phyloP scores from a whole-genome alignment of 139 green algal species.

The Chlorella sorokiniana region DNA sequence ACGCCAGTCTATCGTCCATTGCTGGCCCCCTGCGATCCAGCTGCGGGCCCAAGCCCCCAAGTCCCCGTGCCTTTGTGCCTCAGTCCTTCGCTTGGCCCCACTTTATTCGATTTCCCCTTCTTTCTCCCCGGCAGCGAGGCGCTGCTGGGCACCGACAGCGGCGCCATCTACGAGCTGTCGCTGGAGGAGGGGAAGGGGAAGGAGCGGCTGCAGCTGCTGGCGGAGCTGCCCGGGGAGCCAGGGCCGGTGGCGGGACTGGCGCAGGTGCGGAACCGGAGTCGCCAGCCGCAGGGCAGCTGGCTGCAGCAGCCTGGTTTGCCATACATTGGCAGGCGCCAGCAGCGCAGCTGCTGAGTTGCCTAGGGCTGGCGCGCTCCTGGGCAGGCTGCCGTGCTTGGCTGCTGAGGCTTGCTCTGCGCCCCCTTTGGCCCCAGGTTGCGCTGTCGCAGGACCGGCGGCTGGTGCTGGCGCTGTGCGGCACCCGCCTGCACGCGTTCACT shows the following conservation, averaged over 20 bases:
- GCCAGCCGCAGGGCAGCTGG: too few species aligned
- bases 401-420: too few species aligned
- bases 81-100: neutral
- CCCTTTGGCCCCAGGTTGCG: slow-evolving; percentile 11
- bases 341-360: too few species aligned
- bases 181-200: slow-evolving; percentile 64
- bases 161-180: slow-evolving; percentile 54
- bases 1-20: too few species aligned
- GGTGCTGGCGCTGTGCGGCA: slow-evolving; percentile 65
- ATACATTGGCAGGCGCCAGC: too few species aligned
- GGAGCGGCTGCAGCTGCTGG: slow-evolving; percentile 42
- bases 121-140: slow-evolving; percentile 46
- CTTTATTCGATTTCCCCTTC: neutral
- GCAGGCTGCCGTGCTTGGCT: too few species aligned
- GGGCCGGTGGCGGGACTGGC: slow-evolving; percentile 43
- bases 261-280: neutral
- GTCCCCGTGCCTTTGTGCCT: too few species aligned
- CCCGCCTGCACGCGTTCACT: slow-evolving; percentile 65
- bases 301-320: too few species aligned
- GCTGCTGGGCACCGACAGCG: slow-evolving; percentile 69
- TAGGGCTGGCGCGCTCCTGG: too few species aligned
- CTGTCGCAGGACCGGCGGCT: slow-evolving; percentile 25
- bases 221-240: slow-evolving; percentile 25
- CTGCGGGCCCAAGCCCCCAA: too few species aligned
- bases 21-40: neutral